Base-by-base conservation (phyloP, 1,284 basidiomycete genomes). In the Tylopilus sp. region DNA sequence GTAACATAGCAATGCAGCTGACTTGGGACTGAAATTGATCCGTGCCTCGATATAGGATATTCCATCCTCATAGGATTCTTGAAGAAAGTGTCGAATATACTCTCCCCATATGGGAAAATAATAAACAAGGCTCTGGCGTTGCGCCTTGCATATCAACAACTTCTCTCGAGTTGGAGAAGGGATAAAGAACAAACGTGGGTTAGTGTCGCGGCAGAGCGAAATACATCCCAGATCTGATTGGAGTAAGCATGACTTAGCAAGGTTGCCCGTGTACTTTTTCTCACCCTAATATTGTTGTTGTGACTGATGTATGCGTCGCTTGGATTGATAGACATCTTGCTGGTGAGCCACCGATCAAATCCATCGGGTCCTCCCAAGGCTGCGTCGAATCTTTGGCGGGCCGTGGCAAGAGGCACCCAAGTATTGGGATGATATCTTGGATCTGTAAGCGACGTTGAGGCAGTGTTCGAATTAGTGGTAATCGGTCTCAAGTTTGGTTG, bases 41-140 rank as follows among this genome's bases (percentile, higher is more conserved):
- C 87, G 77, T 3, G 77, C 72, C 67, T 91, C 89, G 15, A 83
- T 67, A 62, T 89, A 91, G 2, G 74, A 82, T 42, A 91, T 81
- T 0, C 86, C 85, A 63, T 91, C 88, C 30, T 78, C 78, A 10
- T 87, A 76, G 1, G 79, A 83, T 29, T 79, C 74, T 30, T 71
- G 64, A 45, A 91, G 69, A 59, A 88, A 85, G 57, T 82, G 73
- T 33, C 77, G 59, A 34, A 63, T 53, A 48, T 65, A 60, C 17
- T 58, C 53, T 41, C 30, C 35, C 64, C 61, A 66, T 37, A 63
- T 46, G 14, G 62, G 62, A 4, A 44, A 45, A 42, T 64, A 67
- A 36, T 64, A 61, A 20, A 63, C 62, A 14, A 63, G 30, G 21
- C 12, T 36, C 61, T 63, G 21, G 34, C 43, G 4, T 30, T 24